phyloP scores from a whole-genome alignment of 805 yeast genomes.

The Lipomyces yamadae region DNA sequence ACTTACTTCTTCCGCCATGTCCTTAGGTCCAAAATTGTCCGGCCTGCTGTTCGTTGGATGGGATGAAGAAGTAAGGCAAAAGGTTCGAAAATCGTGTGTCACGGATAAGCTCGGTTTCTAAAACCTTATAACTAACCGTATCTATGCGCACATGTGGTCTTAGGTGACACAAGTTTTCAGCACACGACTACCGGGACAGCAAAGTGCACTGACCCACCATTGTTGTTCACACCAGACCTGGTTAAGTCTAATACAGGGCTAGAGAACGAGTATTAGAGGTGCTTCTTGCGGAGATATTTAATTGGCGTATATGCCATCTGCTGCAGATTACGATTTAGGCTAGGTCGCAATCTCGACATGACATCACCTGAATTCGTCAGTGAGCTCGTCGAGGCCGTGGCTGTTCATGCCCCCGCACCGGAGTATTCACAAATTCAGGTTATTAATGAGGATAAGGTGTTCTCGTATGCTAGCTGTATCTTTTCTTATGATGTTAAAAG shows the following conservation, averaged over 20 bases:
- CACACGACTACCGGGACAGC: too few relatives aligned
- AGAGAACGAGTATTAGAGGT: neutral
- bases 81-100: too few relatives aligned
- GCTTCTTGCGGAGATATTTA: neutral
- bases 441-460: slow-evolving; percentile 58
- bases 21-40: neutral
- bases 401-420: neutral
- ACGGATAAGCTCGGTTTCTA: too few relatives aligned
- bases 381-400: neutral
- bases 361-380: neutral
- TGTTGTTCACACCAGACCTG: neutral
- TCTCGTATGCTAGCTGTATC: slow-evolving; percentile 46
- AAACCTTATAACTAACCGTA: too few relatives aligned
- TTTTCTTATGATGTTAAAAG: neutral
- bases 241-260: neutral
- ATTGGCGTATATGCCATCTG: neutral
- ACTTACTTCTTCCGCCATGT: slow-evolving; percentile 1
- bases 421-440: slow-evolving; percentile 49
- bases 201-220: neutral
- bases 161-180: too few relatives aligned
- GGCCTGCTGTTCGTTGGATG: neutral
- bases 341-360: slow-evolving; percentile 6
- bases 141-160: too few relatives aligned
- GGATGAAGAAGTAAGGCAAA: too few relatives aligned
- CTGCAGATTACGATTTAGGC: neutral